Evolutionary conservation across 2,329 filamentous ascomycete species (phyloP).

Genomic region (Fusarium sp.): DNA sequence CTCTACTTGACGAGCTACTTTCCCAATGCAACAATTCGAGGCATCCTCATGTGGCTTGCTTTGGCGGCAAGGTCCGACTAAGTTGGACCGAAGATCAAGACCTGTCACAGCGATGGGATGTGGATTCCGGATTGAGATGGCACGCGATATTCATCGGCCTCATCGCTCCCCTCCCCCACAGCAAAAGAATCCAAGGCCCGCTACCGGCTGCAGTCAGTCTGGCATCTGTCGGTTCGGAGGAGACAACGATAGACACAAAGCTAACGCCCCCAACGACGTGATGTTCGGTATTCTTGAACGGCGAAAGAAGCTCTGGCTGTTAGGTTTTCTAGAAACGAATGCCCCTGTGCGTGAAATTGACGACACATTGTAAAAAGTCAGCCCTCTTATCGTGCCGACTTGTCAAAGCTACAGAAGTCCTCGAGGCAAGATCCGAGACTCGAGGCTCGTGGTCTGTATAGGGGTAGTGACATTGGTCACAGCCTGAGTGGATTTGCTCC

Average conservation of each 20-base stretch:
- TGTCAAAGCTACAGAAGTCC: slow-evolving; percentile 1
- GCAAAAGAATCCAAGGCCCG: neutral
- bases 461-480: too few species aligned
- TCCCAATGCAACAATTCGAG: slow-evolving; percentile 30
- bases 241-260: slow-evolving; percentile 4
- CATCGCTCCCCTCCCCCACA: neutral
- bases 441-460: neutral
- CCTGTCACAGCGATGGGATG: slow-evolving; percentile 11
- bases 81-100: slow-evolving; percentile 35
- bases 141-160: slow-evolving; percentile 12
- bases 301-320: slow-evolving; percentile 4
- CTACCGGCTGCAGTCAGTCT: slow-evolving; percentile 8
- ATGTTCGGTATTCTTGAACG: slow-evolving; percentile 12
- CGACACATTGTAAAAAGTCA: slow-evolving; percentile 24
- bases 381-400: slow-evolving; percentile 27
- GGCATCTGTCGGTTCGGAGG: neutral
- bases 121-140: slow-evolving; percentile 8
- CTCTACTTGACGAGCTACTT: slow-evolving; percentile 30
- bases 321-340: slow-evolving; percentile 19
- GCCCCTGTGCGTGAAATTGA: slow-evolving; percentile 3
- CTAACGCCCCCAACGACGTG: neutral
- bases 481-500: too few species aligned
- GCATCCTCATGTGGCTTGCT: slow-evolving; percentile 35
- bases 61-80: slow-evolving; percentile 41
- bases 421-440: neutral